Evolutionary conservation across 306 rosid genomes (phyloP), one percentile per base, ranked within the genome.

Genomic region (Betula pendula): DNA sequence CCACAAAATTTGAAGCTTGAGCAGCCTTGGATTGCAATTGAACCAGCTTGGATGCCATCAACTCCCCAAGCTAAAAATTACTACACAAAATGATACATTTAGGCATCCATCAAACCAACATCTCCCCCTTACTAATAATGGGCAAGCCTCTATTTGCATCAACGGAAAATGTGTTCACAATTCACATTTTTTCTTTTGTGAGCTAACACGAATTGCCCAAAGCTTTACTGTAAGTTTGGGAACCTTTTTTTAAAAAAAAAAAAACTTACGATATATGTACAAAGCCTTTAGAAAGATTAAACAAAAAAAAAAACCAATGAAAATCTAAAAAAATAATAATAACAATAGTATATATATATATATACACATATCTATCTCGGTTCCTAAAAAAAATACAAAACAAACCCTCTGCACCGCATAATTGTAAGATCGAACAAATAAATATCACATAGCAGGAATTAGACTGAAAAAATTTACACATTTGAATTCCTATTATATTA

Each of bases 31-130:
- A 33, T 83, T 79, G 60, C 43, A 83, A 44, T 42, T 79, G 83
- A 75, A 79, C 29, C 77, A 83, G 52, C 77, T 70, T 83, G 52
- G 80, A 74, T 5, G 86, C 80, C 86, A 83, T 78, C 63, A n/a
- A 13, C 20, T 51, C 70, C 49, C 78, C 70, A 43, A 74, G 13
- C 50, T 48, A 68, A 22, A 65, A 35, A 33, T 17, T 35, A 8
- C 70, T 65, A 35, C 15, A 3, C 24, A 60, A 35, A 35, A 17
- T 19, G 24, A 17, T 17, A 65, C 24, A 35, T 65, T 62, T 65
- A 65, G 25, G 47, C 24, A 65, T 29, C 70, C 22, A 22, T 9
- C 59, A 17, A 58, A 68, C 48, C 48, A 44, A 8, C 22, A 47
- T 67, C 53, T 49, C 49, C 20, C 22, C 66, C 22, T 43, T 72